Evolutionary conservation across 495 filamentous ascomycete species (phyloP).

Genomic region (Poronia punctata): DNA sequence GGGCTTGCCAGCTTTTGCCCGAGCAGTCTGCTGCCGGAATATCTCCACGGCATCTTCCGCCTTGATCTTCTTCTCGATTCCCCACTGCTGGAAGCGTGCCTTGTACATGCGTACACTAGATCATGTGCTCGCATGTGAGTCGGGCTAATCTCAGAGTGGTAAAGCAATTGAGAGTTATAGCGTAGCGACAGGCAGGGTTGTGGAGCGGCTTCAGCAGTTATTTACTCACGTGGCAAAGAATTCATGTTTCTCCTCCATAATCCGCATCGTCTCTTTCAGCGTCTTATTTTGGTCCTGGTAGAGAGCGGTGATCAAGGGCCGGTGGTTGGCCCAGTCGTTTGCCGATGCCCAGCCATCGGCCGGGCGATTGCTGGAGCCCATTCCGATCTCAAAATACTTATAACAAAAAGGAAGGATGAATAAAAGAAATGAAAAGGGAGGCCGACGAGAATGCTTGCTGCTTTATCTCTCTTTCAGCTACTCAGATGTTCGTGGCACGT

Average conservation of each 20-base stretch:
- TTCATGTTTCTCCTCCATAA: slow-evolving; percentile 31
- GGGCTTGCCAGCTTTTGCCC: slow-evolving; percentile 24
- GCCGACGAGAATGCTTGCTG: too few species aligned
- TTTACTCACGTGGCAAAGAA: slow-evolving; percentile 35
- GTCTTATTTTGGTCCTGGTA: slow-evolving; percentile 34
- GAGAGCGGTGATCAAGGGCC: slow-evolving; percentile 19
- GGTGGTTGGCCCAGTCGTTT: slow-evolving; percentile 19
- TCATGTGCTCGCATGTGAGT: slow-evolving; percentile 1
- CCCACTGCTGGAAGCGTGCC: slow-evolving; percentile 37
- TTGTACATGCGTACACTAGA: slow-evolving; percentile 38
- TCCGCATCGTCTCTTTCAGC: slow-evolving; percentile 32
- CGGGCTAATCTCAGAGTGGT: neutral
- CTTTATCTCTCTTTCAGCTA: too few species aligned
- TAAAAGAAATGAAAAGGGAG: too few species aligned
- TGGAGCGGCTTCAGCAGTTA: neutral
- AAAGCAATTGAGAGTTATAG: neutral
- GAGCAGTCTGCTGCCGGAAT: slow-evolving; percentile 25
- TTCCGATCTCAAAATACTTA: slow-evolving; percentile 7
- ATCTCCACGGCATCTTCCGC: slow-evolving; percentile 30
- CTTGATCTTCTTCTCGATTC: slow-evolving; percentile 39
- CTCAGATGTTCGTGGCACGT: too few species aligned
- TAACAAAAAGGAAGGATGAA: too few species aligned
- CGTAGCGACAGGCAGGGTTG: neutral
- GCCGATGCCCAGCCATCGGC: slow-evolving; percentile 21
- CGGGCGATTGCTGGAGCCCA: slow-evolving; percentile 12